Evolutionary conservation across 768 basidiomycete genomes (phyloP).

Genomic region (Lactarius vividus): DNA sequence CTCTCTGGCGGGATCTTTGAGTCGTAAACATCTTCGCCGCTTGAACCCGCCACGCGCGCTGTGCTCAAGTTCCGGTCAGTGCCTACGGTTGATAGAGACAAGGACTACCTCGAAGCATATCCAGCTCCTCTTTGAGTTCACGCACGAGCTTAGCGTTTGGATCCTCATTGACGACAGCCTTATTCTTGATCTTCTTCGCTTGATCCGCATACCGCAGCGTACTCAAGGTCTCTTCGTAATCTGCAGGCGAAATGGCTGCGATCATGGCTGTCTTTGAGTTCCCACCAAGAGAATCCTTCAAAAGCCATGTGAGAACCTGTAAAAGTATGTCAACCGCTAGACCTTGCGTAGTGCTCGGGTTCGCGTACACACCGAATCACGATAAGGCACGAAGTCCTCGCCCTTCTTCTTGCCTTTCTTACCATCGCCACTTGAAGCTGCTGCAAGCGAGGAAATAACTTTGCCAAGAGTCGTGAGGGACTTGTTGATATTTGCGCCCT

Average conservation of each 20-base stretch:
- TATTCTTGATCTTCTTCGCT: constrained; percentile 99
- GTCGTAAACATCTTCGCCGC: constrained; percentile 76
- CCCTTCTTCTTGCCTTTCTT: constrained; percentile 79
- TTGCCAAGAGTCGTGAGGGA: constrained; percentile 97
- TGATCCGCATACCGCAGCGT: constrained; percentile 97
- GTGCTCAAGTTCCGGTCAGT: constrained; percentile 19
- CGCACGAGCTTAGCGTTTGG: constrained; percentile 98
- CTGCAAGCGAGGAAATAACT: constrained; percentile 86
- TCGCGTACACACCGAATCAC: constrained; percentile 80
- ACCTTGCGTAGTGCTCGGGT: not conserved
- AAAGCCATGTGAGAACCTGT: constrained; percentile 93
- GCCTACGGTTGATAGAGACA: constrained; percentile 23
- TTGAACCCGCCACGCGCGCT: constrained; percentile 74
- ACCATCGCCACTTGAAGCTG: constrained; percentile 54
- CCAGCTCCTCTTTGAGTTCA: constrained; percentile 97
- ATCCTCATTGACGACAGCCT: constrained; percentile 99
- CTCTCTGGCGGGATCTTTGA: constrained; percentile 87
- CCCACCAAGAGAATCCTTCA: constrained; percentile 96
- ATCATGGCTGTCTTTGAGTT: constrained; percentile 99
- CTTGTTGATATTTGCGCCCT: constrained; percentile 99
- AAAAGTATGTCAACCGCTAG: constrained; percentile 1
- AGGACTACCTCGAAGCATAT: constrained; percentile 74
- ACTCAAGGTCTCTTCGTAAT: constrained; percentile 96
- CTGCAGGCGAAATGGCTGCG: constrained; percentile 96
- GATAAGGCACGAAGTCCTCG: constrained; percentile 94